A percentile compares a stretch with the other conserved stretches of the same genome.
Conservation (phyloP, 257 asterid species). For the Forsythia viridissima region DNA sequence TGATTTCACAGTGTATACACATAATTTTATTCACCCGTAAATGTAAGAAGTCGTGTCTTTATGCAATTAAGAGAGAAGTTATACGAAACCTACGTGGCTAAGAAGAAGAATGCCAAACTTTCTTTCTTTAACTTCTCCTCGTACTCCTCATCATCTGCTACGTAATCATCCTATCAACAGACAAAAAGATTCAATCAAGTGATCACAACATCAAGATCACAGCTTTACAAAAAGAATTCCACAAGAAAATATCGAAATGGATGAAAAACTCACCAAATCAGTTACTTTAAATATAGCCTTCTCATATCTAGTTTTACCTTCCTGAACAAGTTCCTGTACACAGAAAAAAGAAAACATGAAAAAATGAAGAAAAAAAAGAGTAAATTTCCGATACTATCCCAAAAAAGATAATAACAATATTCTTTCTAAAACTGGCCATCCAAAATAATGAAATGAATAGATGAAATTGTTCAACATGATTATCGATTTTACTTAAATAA, state of each 20-base stretch:
- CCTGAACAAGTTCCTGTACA: not conserved
- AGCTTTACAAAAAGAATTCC: not conserved
- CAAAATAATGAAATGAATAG: too few relatives aligned
- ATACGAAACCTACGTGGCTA: slow-evolving; percentile 82
- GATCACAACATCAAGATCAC: not conserved
- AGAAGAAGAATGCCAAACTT: slow-evolving; percentile 72
- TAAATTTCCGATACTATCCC: not conserved
- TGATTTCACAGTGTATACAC: slow-evolving; percentile 19
- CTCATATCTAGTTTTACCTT: not conserved
- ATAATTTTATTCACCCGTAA: not conserved
- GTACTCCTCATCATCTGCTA: slow-evolving; percentile 91
- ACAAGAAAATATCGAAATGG: not conserved
- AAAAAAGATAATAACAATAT: not conserved
- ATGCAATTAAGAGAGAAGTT: not conserved
- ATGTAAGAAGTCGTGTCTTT: not conserved
- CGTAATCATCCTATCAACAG: slow-evolving; percentile 80
- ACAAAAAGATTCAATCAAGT: slow-evolving; percentile 11
- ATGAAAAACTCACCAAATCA: slow-evolving; percentile 1
- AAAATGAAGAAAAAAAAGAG: too few relatives aligned
- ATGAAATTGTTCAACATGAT: too few relatives aligned
- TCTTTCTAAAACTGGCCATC: too few relatives aligned
- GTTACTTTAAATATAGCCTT: not conserved
- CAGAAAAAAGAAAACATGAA: not conserved
- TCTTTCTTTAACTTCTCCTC: slow-evolving; percentile 91
- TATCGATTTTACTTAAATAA: not conserved